phyloP scores from a whole-genome alignment of 495 filamentous ascomycete genomes.

The Hypoxylon fragiforme region DNA sequence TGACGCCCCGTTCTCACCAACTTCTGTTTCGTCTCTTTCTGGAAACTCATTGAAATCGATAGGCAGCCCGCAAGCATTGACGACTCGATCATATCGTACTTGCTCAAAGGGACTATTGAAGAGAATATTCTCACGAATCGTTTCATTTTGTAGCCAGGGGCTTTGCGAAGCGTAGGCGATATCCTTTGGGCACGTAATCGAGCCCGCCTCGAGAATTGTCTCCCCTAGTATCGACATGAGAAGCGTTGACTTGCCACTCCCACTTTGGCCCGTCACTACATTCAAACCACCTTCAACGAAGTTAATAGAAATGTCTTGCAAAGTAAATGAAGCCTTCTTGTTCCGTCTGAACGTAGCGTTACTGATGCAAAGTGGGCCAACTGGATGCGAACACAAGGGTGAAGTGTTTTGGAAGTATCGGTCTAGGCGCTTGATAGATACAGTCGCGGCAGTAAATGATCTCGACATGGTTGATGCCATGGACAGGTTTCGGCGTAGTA shows the following conservation, averaged over 20 bases:
- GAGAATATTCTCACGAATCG: slow-evolving; percentile 60
- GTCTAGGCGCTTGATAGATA: slow-evolving; percentile 52
- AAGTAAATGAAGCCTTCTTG: slow-evolving; percentile 48
- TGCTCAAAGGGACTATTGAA: slow-evolving; percentile 55
- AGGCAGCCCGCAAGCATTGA: slow-evolving; percentile 66
- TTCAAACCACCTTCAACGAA: slow-evolving; percentile 57
- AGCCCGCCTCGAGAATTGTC: slow-evolving; percentile 47
- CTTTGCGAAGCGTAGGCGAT: slow-evolving; percentile 57
- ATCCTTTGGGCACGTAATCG: slow-evolving; percentile 54
- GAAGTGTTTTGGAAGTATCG: slow-evolving; percentile 48
- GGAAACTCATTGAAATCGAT: slow-evolving; percentile 58
- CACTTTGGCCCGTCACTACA: slow-evolving; percentile 57
- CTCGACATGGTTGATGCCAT: slow-evolving; percentile 47
- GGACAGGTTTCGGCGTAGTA: slow-evolving; percentile 46
- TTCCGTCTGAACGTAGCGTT: slow-evolving; percentile 51
- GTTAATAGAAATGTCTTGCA: slow-evolving; percentile 51
- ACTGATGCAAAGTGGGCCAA: slow-evolving; percentile 45
- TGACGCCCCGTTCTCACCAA: slow-evolving; percentile 69
- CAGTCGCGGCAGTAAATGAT: slow-evolving; percentile 43
- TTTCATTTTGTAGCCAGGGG: slow-evolving; percentile 60
- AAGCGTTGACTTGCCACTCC: slow-evolving; percentile 67
- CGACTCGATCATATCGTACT: slow-evolving; percentile 56
- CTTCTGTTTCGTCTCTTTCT: slow-evolving; percentile 59
- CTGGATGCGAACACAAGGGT: slow-evolving; percentile 45
- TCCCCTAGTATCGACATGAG: slow-evolving; percentile 66